Percentiles rank a stretch among this genome's conserved stretches.
These are phyloP conservation scores for Cyberlindnera euphorbiiphila DNA, from an alignment of 805 yeast genomes.

Conservation along the genomic window DNA sequence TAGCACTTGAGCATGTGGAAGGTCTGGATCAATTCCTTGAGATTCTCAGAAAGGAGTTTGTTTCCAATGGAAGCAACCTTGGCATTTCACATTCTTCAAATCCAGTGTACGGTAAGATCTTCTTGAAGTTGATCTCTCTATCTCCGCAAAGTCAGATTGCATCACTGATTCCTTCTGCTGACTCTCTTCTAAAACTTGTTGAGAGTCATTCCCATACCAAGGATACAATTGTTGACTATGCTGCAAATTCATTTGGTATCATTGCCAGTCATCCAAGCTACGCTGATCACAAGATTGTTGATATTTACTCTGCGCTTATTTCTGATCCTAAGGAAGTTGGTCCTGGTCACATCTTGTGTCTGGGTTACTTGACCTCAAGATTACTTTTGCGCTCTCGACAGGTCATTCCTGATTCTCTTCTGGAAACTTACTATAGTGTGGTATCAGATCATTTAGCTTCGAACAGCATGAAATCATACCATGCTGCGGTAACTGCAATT, in stretches of 20 bases:
- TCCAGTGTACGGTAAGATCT: slow-evolving; percentile 34
- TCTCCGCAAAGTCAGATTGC: slow-evolving; percentile 17
- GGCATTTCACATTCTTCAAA: slow-evolving; percentile 25
- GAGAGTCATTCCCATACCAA: slow-evolving; percentile 17
- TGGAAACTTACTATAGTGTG: background rate
- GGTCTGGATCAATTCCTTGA: slow-evolving; percentile 34
- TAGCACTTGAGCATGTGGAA: slow-evolving; percentile 22
- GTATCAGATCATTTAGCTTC: slow-evolving; percentile 12
- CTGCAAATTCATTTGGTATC: slow-evolving; percentile 46
- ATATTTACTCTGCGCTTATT: slow-evolving; percentile 2
- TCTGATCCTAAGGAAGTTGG: background rate
- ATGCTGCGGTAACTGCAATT: slow-evolving; percentile 26
- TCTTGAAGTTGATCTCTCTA: slow-evolving; percentile 25
- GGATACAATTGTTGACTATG: slow-evolving; percentile 30
- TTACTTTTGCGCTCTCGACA: slow-evolving; percentile 24
- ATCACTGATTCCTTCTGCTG: slow-evolving; percentile 16
- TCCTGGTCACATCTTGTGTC: slow-evolving; percentile 23
- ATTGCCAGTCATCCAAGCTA: slow-evolving; percentile 40
- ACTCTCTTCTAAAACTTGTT: slow-evolving; percentile 26
- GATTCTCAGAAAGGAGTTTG: slow-evolving; percentile 17
- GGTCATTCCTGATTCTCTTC: background rate
- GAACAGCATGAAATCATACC: slow-evolving; percentile 9
- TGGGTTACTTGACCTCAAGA: slow-evolving; percentile 47
- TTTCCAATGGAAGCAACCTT: slow-evolving; percentile 13
- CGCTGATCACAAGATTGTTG: slow-evolving; percentile 13